Base-by-base conservation (phyloP, 2,329 filamentous ascomycete genomes). In the Clarireedia sp. region DNA sequence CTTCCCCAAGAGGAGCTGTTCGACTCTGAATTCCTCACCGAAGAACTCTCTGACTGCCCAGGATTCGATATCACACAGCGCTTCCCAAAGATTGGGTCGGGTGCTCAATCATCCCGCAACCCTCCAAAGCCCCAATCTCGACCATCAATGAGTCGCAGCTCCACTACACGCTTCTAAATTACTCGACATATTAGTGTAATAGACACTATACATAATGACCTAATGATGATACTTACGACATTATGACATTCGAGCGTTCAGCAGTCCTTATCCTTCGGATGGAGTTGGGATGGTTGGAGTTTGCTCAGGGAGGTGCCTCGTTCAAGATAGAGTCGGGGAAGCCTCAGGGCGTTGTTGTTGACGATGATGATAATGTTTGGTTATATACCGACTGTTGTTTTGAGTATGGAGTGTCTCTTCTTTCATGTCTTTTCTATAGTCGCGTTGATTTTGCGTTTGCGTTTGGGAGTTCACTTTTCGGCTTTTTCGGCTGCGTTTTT, bases 61-160 rank as follows among this genome's bases (percentile, higher is more conserved):
- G 81, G 79, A 1, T 77, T 90, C 50, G 87, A 90, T 64, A 85
- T 90, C 61, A 78, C 87, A 46, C 83, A 88, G 66, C 86, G 86
- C 9, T 90, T 90, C 64, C 81, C 86, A 67, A 87, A 85, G 72
- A 90, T 90, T 67, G 86, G 86, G 7, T 59, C 66, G 65, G 86
- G 86, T 43, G 51, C 53, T 38, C 57, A 50, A 38, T 53, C 57
- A 33, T 60, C 59, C n/a, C 59, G 58, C 36, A 62, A 51, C 26
- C 61, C 61, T 23, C 60, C 63, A 23, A 67, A 64, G 46, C 46
- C 57, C 10, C 56, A 58, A 36, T 51, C 60, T 14, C 60, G 67
- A 60, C 61, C 63, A n/a, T 36, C 55, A 2, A 52, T 69, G 36
- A 60, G 62, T n/a, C 62, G 67, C 48, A 68, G 62, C 58, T 68